These are phyloP conservation scores for Corynespora cassiicola DNA, from an alignment of 2,329 filamentous ascomycete species.

Conservation along the genomic window DNA sequence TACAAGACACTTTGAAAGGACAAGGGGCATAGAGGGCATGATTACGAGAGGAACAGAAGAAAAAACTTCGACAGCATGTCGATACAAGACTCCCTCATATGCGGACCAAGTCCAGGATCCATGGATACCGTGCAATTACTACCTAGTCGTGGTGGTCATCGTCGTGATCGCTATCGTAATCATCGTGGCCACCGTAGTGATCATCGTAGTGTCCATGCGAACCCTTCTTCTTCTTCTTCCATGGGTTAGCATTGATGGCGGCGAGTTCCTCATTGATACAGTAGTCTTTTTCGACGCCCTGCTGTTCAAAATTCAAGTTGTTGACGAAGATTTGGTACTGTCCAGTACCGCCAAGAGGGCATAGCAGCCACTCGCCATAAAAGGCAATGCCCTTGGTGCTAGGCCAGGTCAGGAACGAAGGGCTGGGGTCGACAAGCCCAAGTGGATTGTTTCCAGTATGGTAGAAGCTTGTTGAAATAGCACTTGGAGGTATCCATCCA, in stretches of 20 bases:
- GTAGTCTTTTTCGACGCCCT: slow-evolving; percentile 7
- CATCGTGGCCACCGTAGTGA: background rate
- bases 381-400: slow-evolving; percentile 22
- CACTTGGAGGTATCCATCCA: slow-evolving; percentile 29
- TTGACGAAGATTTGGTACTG: slow-evolving; percentile 38
- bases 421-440: slow-evolving; percentile 23
- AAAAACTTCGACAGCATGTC: slow-evolving; percentile 11
- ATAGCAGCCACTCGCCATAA: slow-evolving; percentile 23
- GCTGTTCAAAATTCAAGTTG: slow-evolving; percentile 26
- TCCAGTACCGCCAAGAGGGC: slow-evolving; percentile 25
- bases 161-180: background rate
- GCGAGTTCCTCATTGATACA: slow-evolving; percentile 14
- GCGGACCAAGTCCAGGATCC: slow-evolving; percentile 1
- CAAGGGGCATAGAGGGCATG: slow-evolving; percentile 10
- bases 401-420: slow-evolving; percentile 36
- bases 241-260: slow-evolving; percentile 25
- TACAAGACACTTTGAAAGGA: slow-evolving; percentile 14
- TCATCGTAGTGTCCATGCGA: slow-evolving; percentile 3
- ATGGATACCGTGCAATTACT: too few species aligned
- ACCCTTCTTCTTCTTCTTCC: slow-evolving; percentile 15
- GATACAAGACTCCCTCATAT: slow-evolving; percentile 10
- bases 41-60: slow-evolving; percentile 13
- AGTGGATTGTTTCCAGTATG: slow-evolving; percentile 35
- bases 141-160: background rate
- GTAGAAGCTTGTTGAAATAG: slow-evolving; percentile 30